phyloP scores from a whole-genome alignment of 108 stramenopile genomes.

The Skeletonema potamos region DNA sequence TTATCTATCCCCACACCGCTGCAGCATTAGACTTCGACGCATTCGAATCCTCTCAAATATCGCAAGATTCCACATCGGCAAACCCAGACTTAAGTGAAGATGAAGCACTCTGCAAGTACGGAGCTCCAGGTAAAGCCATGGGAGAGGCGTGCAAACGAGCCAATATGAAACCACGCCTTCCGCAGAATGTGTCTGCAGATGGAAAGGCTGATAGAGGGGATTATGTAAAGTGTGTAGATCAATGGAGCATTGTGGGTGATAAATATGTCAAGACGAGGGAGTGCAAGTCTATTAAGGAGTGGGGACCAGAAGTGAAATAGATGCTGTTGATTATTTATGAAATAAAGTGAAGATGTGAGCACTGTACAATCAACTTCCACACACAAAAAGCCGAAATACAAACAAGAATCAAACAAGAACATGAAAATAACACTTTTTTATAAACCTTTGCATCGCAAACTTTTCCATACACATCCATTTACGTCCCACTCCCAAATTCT shows the following conservation, averaged over 20 bases:
- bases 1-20: background rate
- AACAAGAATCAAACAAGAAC: no score
- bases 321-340: background rate
- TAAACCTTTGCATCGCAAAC: conserved; percentile 16
- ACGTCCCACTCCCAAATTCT: conserved; percentile 9
- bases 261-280: conserved; percentile 26
- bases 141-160: conserved; percentile 61
- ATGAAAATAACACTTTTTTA: no score
- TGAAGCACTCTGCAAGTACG: conserved; percentile 56
- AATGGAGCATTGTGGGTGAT: conserved; percentile 6
- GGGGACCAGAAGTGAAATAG: conserved; percentile 19
- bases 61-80: background rate
- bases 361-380: no score
- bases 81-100: conserved; percentile 43
- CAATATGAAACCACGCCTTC: conserved; percentile 28
- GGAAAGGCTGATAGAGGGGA: conserved; percentile 63
- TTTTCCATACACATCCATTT: conserved; percentile 4
- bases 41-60: conserved; percentile 29
- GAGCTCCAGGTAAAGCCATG: conserved; percentile 43
- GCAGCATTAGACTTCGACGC: conserved; percentile 46
- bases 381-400: no score
- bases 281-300: conserved; percentile 20
- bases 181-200: conserved; percentile 38
- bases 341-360: no score
- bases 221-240: conserved; percentile 42